Percentiles rank a stretch among this genome's conserved stretches.
Evolutionary conservation across 306 rosid species (phyloP).

Genomic region (Aeschynomene evenia): DNA sequence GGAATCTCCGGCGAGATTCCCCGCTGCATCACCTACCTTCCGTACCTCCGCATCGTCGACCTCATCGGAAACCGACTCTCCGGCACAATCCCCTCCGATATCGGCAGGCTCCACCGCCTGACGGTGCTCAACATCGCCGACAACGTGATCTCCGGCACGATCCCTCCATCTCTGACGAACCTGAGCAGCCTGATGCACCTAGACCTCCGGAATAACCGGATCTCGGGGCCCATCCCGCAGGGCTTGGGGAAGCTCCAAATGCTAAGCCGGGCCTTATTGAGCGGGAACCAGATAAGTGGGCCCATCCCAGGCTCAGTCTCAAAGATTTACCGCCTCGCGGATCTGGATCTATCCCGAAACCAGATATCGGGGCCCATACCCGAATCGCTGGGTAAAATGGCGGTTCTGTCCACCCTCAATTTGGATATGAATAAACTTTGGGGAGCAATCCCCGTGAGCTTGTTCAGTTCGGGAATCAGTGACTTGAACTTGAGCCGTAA

Average conservation of each 20-base stretch:
- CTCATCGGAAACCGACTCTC: slow-evolving; percentile 74
- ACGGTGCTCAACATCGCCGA: slow-evolving; percentile 85
- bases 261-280: slow-evolving; percentile 85
- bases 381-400: slow-evolving; percentile 62
- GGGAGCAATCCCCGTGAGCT: slow-evolving; percentile 56
- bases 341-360: slow-evolving; percentile 78
- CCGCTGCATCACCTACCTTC: slow-evolving; percentile 53
- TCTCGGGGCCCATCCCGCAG: slow-evolving; percentile 58
- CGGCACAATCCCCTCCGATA: slow-evolving; percentile 57
- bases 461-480: slow-evolving; percentile 57
- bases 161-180: slow-evolving; percentile 61
- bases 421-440: slow-evolving; percentile 62
- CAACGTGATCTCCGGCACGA: slow-evolving; percentile 57
- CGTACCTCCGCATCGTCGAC: slow-evolving; percentile 82
- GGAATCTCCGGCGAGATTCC: slow-evolving; percentile 94
- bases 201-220: slow-evolving; percentile 74
- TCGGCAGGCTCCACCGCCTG: slow-evolving; percentile 62
- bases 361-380: slow-evolving; percentile 67
- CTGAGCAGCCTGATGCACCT: slow-evolving; percentile 66
- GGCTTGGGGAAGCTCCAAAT: slow-evolving; percentile 51
- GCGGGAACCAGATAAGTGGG: slow-evolving; percentile 69
- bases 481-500: slow-evolving; percentile 76
- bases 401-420: slow-evolving; percentile 66
- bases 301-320: slow-evolving; percentile 56
- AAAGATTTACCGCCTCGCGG: slow-evolving; percentile 75